A percentile compares a stretch with the other conserved stretches of the same genome.
phyloP scores from a whole-genome alignment of 1,284 basidiomycete genomes.

The Macrocystidia cucumis region DNA sequence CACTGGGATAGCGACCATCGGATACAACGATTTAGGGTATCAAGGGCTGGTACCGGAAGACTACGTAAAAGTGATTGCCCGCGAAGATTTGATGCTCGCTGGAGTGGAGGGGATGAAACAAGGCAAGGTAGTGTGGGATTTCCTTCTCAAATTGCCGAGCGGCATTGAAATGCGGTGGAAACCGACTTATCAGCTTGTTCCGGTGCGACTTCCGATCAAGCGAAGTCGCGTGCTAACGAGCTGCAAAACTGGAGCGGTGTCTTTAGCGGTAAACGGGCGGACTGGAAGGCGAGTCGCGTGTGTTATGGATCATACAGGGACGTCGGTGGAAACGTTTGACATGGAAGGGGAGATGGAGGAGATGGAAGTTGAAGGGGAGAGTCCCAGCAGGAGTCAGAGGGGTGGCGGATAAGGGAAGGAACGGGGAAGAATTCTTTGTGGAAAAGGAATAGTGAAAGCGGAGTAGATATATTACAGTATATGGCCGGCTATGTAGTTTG shows the following conservation, averaged over 20 bases:
- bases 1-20: conserved; percentile 49
- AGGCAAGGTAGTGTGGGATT: conserved; percentile 29
- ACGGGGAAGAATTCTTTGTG: conserved; percentile 13
- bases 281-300: conserved; percentile 67
- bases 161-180: conserved; percentile 15
- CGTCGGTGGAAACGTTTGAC: conserved; percentile 64
- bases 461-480: no score
- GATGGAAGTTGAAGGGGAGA: conserved; percentile 36
- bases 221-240: conserved; percentile 48
- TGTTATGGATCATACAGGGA: conserved; percentile 56
- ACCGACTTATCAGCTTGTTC: conserved; percentile 34
- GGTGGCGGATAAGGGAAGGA: conserved; percentile 25
- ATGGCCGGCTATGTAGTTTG: conserved; percentile 35
- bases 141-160: conserved; percentile 21
- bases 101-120: conserved; percentile 46
- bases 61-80: conserved; percentile 44
- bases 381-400: no score
- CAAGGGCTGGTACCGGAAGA: conserved; percentile 35
- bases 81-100: conserved; percentile 55
- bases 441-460: conserved; percentile 24
- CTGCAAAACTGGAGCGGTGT: conserved; percentile 42
- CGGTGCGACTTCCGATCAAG: conserved; percentile 43
- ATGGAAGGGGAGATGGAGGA: conserved; percentile 61
- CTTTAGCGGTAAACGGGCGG: conserved; percentile 67
- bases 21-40: conserved; percentile 53